These are phyloP conservation scores for Medicago lupulina DNA, from an alignment of 306 rosid species.

Conservation along the genomic window DNA sequence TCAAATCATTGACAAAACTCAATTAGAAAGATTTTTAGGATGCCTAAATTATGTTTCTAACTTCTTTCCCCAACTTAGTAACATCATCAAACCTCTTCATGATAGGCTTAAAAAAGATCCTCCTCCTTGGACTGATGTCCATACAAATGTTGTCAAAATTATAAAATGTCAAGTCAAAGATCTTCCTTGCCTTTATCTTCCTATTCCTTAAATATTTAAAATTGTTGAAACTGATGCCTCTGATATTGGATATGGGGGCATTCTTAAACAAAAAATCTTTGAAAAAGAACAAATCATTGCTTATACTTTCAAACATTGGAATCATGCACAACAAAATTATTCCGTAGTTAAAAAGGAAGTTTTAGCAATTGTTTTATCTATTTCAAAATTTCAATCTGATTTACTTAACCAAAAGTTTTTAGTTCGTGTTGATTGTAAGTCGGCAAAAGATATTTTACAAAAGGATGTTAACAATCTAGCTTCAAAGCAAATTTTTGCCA, in stretches of 20 bases:
- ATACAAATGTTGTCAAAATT: too few relatives aligned
- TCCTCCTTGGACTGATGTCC: too few relatives aligned
- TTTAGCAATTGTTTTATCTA: background rate
- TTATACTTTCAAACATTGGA: background rate
- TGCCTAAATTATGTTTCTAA: too few relatives aligned
- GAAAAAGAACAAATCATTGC: background rate
- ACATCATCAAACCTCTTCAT: too few relatives aligned
- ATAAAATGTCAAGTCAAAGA: background rate
- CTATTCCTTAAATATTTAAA: background rate
- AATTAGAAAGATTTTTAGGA: too few relatives aligned
- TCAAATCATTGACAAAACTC: too few relatives aligned
- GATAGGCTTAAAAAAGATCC: too few relatives aligned
- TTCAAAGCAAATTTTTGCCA: background rate
- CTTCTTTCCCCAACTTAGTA: too few relatives aligned
- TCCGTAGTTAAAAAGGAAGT: background rate
- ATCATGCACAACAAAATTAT: background rate
- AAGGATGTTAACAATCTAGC: background rate
- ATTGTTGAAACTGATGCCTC: background rate
- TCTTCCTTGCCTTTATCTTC: background rate
- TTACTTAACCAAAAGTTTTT: background rate
- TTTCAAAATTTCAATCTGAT: background rate
- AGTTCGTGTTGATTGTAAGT: background rate
- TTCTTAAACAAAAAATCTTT: background rate
- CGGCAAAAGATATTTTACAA: slow-evolving; percentile 1
- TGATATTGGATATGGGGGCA: background rate